Percentiles rank a stretch among this genome's conserved stretches.
Conservation (phyloP, 192 early-diverging fungal genomes). For the Coemansia furcata region DNA sequence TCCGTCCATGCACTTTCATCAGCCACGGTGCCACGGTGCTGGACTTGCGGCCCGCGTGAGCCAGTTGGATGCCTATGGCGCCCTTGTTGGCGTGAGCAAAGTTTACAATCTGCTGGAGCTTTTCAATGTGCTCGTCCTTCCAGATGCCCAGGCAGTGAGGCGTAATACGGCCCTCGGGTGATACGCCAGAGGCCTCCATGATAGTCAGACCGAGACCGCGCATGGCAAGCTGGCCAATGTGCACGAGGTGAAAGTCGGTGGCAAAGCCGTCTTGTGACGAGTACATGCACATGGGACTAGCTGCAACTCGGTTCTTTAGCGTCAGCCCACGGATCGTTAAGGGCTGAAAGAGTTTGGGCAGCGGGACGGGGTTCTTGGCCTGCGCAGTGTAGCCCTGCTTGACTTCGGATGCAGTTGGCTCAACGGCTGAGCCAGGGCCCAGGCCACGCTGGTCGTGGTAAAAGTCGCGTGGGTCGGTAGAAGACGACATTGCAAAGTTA, state of each 20-base stretch:
- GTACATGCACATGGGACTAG: conserved; percentile 87
- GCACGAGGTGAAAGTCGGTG: conserved; percentile 65
- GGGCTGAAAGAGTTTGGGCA: conserved; percentile 64
- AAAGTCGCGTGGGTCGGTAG: conserved; percentile 17
- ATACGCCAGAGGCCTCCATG: conserved; percentile 74
- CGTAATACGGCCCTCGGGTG: conserved; percentile 74
- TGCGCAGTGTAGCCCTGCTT: conserved; percentile 29
- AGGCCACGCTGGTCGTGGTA: conserved; percentile 33
- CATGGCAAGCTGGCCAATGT: conserved; percentile 67
- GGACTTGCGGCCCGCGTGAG: conserved; percentile 81
- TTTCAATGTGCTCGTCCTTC: conserved; percentile 73
- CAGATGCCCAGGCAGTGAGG: conserved; percentile 79
- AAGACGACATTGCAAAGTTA: neutral
- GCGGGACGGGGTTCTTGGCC: conserved; percentile 4
- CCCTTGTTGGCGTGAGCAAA: conserved; percentile 63
- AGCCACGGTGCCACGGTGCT: conserved; percentile 20
- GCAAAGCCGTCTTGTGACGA: conserved; percentile 63
- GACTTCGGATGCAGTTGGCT: conserved; percentile 35
- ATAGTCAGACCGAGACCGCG: conserved; percentile 78
- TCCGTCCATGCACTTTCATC: neutral
- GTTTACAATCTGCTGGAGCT: conserved; percentile 45
- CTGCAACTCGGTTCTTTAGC: conserved; percentile 72
- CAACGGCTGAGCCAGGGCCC: conserved; percentile 30
- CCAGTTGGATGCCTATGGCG: conserved; percentile 71
- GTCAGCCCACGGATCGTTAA: conserved; percentile 63